These are phyloP conservation scores for Ceratocystis cubensis DNA, from an alignment of 2,329 filamentous ascomycete genomes.

Conservation along the genomic window DNA sequence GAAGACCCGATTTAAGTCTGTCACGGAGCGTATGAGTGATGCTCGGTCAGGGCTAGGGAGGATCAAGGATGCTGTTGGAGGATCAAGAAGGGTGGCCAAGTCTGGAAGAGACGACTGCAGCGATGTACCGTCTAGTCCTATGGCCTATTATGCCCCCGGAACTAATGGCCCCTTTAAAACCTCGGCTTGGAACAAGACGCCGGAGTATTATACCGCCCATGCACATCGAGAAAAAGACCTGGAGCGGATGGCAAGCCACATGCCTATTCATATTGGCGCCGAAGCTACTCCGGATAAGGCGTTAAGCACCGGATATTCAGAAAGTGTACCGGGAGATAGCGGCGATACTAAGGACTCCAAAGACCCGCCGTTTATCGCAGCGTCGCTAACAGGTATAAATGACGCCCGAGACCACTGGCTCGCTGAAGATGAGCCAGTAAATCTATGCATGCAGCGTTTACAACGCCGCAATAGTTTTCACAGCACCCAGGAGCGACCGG, in stretches of 20 bases:
- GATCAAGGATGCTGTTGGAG: constrained; percentile 73
- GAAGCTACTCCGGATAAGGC: constrained; percentile 6
- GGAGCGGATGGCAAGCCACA: not conserved
- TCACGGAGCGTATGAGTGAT: constrained; percentile 66
- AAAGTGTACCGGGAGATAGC: constrained; percentile 14
- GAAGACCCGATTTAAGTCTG: constrained; percentile 62
- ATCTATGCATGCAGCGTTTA: constrained; percentile 27
- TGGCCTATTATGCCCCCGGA: constrained; percentile 17
- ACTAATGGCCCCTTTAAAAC: constrained; percentile 28
- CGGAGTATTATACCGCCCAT: constrained; percentile 41
- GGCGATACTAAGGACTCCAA: not conserved
- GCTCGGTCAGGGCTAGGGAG: constrained; percentile 70
- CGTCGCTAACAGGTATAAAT: not conserved
- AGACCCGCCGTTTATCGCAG: not conserved
- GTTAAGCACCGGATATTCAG: not conserved
- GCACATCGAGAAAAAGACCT: constrained; percentile 9
- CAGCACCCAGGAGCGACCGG: constrained; percentile 24
- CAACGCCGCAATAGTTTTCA: constrained; percentile 51
- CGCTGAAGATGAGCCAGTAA: constrained; percentile 6
- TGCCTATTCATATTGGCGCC: not conserved
- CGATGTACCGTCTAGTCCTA: constrained; percentile 27
- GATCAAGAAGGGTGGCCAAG: constrained; percentile 40
- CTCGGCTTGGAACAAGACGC: constrained; percentile 53
- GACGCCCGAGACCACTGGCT: constrained; percentile 12
- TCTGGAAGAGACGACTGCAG: constrained; percentile 43